These are phyloP conservation scores for Trametes cinnabarina DNA, from an alignment of 768 basidiomycete species.

Conservation along the genomic window DNA sequence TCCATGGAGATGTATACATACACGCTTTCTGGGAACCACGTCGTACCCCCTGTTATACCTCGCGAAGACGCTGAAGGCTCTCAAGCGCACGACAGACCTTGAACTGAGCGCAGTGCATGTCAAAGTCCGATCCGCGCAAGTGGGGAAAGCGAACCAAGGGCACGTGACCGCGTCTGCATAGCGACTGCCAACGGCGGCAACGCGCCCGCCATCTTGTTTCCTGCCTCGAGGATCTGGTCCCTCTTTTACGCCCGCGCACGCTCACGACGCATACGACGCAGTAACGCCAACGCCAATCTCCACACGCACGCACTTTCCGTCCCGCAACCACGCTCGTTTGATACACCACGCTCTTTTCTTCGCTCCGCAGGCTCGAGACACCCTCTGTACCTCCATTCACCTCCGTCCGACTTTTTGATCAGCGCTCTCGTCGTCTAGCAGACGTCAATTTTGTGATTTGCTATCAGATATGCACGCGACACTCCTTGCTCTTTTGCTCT, in stretches of 20 bases:
- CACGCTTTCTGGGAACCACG: too few relatives aligned
- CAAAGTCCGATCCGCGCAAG: too few relatives aligned
- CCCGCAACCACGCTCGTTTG: neutral
- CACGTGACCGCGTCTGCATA: slow-evolving; percentile 4
- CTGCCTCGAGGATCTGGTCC: neutral
- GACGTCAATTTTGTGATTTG: neutral
- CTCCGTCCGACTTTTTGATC: neutral
- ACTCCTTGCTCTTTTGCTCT: slow-evolving; percentile 10
- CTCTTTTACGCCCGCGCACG: neutral
- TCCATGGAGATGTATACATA: too few relatives aligned
- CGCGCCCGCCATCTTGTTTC: neutral
- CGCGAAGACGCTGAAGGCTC: too few relatives aligned
- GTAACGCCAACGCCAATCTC: slow-evolving; percentile 1
- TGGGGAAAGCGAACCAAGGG: neutral
- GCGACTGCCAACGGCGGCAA: neutral
- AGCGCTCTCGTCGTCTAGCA: too few relatives aligned
- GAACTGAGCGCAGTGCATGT: too few relatives aligned
- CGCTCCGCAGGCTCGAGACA: slow-evolving; percentile 1
- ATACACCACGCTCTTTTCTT: neutral
- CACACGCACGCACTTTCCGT: neutral
- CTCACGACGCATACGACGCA: neutral
- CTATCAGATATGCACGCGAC: neutral
- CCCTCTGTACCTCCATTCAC: neutral
- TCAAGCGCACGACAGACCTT: too few relatives aligned
- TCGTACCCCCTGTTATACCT: too few relatives aligned